Percentiles rank a stretch among this genome's conserved stretches.
phyloP scores from a whole-genome alignment of 768 basidiomycete species.

The Leccinum ochraceum region DNA sequence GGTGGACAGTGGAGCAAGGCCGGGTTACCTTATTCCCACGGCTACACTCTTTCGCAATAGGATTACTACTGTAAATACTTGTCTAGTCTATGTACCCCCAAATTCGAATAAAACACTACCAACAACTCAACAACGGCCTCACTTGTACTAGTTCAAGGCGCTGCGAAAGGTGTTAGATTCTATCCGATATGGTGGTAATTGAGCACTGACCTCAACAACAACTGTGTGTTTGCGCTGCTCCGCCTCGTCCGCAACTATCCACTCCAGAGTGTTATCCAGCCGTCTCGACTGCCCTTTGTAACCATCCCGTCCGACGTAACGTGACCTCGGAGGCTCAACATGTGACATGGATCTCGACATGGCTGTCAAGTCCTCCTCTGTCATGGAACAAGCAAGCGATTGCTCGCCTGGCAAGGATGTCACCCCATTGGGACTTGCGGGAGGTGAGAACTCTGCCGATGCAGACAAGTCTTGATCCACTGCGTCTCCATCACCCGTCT shows the following conservation, averaged over 20 bases:
- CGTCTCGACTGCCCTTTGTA: constrained; percentile 29
- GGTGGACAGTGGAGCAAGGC: neutral
- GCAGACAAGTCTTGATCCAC: constrained; percentile 24
- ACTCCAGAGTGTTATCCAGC: constrained; percentile 41
- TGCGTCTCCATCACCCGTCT: constrained; percentile 30
- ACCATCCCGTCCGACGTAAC: constrained; percentile 38
- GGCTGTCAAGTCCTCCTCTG: constrained; percentile 69
- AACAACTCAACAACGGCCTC: constrained; percentile 72
- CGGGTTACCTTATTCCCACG: neutral
- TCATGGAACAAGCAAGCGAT: constrained; percentile 54
- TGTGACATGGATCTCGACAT: constrained; percentile 80
- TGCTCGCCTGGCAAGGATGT: constrained; percentile 58
- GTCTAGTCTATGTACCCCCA: constrained; percentile 10
- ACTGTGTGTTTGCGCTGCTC: constrained; percentile 56
- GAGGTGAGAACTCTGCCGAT: constrained; percentile 52
- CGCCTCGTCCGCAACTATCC: constrained; percentile 42
- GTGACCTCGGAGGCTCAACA: constrained; percentile 51
- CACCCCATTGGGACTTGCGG: constrained; percentile 53
- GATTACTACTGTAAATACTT: neutral
- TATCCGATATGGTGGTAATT: neutral
- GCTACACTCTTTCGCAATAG: neutral
- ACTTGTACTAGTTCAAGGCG: constrained; percentile 72
- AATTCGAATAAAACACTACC: constrained; percentile 38
- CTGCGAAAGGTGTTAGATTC: constrained; percentile 38
- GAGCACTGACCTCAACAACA: constrained; percentile 64